Conservation (phyloP, 2,329 filamentous ascomycete species). For the Fusarium foetens region DNA sequence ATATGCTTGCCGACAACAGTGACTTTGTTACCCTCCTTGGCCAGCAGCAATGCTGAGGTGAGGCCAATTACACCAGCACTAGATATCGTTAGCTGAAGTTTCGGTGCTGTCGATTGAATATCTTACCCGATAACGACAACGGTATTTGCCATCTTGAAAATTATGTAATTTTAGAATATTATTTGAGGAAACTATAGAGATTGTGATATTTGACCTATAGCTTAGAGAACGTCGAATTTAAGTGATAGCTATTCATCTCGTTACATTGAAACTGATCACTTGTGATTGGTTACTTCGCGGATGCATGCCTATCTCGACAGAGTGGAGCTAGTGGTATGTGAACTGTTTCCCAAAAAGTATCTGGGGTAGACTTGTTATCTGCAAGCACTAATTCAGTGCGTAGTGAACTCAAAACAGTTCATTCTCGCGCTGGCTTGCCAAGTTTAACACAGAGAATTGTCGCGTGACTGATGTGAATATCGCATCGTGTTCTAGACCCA, state of each 20-base stretch:
- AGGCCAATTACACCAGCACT: slow-evolving; percentile 64
- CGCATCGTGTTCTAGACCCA: neutral
- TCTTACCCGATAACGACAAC: slow-evolving; percentile 14
- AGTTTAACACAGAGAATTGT: rapidly evolving
- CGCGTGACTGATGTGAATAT: neutral
- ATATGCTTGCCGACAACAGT: slow-evolving; percentile 87
- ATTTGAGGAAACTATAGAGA: neutral
- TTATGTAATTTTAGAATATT: rapidly evolving
- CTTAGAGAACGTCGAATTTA: neutral
- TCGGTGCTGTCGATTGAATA: rapidly evolving
- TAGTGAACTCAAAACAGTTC: neutral
- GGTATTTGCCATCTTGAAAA: neutral
- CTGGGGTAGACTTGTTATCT: neutral
- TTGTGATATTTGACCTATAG: neutral
- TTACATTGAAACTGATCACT: no score
- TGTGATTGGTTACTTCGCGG: slow-evolving; percentile 11
- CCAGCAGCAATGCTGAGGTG: slow-evolving; percentile 60
- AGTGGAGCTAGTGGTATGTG: neutral
- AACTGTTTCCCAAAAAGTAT: neutral
- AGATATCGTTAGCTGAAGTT: neutral
- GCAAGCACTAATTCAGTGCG: neutral
- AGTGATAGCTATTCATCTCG: neutral
- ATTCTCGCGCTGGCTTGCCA: slow-evolving; percentile 12
- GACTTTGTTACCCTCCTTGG: slow-evolving; percentile 60
- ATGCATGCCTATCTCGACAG: slow-evolving; percentile 9